These are phyloP conservation scores for Encephalitozoon romaleae DNA, from an alignment of 371 early-diverging fungal genomes.

Conservation along the genomic window DNA sequence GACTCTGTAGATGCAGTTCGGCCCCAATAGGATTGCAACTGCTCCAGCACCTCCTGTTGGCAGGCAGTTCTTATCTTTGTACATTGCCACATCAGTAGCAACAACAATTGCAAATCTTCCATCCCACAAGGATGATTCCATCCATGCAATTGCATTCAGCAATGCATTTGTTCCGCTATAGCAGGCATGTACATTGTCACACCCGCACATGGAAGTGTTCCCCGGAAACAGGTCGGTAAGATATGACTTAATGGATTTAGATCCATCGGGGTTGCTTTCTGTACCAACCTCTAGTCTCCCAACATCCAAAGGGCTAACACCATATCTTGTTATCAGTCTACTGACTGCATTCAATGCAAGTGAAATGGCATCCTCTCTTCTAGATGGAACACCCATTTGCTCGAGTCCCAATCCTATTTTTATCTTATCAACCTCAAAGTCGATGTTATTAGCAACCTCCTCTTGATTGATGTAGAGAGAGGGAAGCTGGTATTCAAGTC, in stretches of 20 bases:
- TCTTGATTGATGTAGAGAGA: background rate
- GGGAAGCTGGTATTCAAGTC: conserved; percentile 40
- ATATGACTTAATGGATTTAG: conserved; percentile 84
- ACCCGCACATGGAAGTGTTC: conserved; percentile 81
- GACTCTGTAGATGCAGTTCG: conserved; percentile 70
- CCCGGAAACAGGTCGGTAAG: conserved; percentile 81
- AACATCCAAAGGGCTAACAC: conserved; percentile 70
- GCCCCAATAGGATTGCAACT: conserved; percentile 80
- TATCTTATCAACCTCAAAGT: conserved; percentile 19
- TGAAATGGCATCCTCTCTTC: conserved; percentile 35
- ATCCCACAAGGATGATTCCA: conserved; percentile 80
- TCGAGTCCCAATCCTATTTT: conserved; percentile 33
- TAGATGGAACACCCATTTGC: conserved; percentile 10
- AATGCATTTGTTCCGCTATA: conserved; percentile 90
- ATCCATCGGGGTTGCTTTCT: conserved; percentile 90
- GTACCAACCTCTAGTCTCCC: conserved; percentile 92
- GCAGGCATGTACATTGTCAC: conserved; percentile 92
- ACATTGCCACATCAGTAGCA: conserved; percentile 86
- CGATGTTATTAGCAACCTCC: conserved; percentile 20
- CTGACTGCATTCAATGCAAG: conserved; percentile 67
- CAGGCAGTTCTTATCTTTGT: conserved; percentile 75
- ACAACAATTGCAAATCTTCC: conserved; percentile 75
- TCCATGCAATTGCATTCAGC: conserved; percentile 86
- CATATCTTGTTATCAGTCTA: conserved; percentile 77
- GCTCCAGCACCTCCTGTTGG: conserved; percentile 89